A percentile compares a stretch with the other conserved stretches of the same genome.
Evolutionary conservation across 2,329 filamentous ascomycete species (phyloP).

Genomic region (Akanthomyces lecanii): DNA sequence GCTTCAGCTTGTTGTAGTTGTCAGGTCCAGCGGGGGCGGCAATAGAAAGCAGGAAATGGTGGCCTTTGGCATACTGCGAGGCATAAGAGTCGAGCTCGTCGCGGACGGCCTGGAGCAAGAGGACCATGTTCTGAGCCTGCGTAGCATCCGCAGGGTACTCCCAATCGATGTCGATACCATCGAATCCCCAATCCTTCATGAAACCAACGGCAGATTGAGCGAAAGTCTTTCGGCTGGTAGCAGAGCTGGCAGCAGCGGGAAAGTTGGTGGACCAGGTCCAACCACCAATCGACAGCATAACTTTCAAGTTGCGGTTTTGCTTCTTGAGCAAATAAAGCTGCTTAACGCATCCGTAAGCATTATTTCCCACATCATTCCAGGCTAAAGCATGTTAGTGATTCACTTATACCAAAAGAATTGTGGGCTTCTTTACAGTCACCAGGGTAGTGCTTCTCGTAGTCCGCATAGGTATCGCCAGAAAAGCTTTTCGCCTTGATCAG

Average conservation of each 20-base stretch:
- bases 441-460: conserved; percentile 68
- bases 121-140: conserved; percentile 41
- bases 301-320: conserved; percentile 70
- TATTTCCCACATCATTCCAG: conserved; percentile 62
- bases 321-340: conserved; percentile 77
- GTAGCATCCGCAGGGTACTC: conserved; percentile 35
- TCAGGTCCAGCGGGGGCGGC: conserved; percentile 47
- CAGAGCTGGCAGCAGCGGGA: conserved; percentile 59
- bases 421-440: conserved; percentile 51
- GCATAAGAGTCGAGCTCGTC: conserved; percentile 47
- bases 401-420: neutral
- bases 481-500: conserved; percentile 35
- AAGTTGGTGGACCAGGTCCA: conserved; percentile 83
- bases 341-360: conserved; percentile 77
- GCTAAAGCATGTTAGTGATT: conserved; percentile 27
- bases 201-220: conserved; percentile 64
- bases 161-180: conserved; percentile 44
- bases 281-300: conserved; percentile 76
- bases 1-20: conserved; percentile 46
- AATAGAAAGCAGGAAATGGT: conserved; percentile 52
- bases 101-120: conserved; percentile 42
- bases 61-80: conserved; percentile 37
- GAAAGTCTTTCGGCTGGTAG: conserved; percentile 59
- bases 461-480: conserved; percentile 65
- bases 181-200: conserved; percentile 67